Evolutionary conservation across 164 flowering plant genomes (phyloP).

Genomic region (Euptelea pleiosperma): DNA sequence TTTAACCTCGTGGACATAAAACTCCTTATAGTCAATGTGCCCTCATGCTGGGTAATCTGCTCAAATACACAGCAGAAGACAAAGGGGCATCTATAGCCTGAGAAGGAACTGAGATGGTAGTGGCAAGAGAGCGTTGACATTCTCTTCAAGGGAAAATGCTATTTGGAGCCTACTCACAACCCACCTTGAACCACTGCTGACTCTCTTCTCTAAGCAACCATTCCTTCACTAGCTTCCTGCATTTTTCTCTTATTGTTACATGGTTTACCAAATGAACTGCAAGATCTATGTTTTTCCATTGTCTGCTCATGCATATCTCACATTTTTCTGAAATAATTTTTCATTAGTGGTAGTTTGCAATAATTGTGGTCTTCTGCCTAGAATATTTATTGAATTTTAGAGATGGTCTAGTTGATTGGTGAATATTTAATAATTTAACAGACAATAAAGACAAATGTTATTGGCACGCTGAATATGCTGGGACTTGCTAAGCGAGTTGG

Average conservation of each 20-base stretch:
- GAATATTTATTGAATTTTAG: background rate
- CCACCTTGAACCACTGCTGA: no score
- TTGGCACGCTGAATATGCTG: constrained; percentile 95
- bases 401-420: constrained; percentile 1
- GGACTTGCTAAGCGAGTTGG: constrained; percentile 99
- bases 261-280: background rate
- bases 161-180: no score
- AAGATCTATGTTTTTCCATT: background rate
- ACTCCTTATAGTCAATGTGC: no score
- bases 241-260: background rate
- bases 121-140: no score
- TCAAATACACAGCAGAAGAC: no score
- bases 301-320: background rate
- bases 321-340: background rate
- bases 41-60: no score
- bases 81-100: no score
- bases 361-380: background rate
- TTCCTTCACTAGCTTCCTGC: no score
- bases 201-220: no score
- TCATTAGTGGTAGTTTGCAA: background rate
- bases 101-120: no score
- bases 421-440: constrained; percentile 20
- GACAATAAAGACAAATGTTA: constrained; percentile 95
- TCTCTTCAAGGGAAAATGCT: no score
- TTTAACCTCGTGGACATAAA: no score